Evolutionary conservation across 805 yeast species (phyloP).

Genomic region (Candida broadrunensis): DNA sequence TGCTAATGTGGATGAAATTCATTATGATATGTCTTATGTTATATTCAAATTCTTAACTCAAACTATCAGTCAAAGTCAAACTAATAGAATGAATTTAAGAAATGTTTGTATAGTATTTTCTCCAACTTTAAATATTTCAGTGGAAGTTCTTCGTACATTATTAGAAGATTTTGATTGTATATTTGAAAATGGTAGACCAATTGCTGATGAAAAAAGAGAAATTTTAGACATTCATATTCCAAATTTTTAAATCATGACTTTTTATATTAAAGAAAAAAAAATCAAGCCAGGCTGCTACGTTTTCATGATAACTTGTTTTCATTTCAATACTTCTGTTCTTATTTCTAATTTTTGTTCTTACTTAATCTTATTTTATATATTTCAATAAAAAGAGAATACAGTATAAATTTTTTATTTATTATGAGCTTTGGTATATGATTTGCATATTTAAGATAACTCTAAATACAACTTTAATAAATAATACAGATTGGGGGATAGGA

Average conservation of each 20-base stretch:
- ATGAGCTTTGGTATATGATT: too few relatives aligned
- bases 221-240: constrained; percentile 55
- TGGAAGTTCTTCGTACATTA: constrained; percentile 56
- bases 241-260: constrained; percentile 19
- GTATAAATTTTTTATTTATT: too few relatives aligned
- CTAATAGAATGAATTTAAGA: constrained; percentile 80
- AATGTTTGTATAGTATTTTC: constrained; percentile 80
- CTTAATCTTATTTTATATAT: too few relatives aligned
- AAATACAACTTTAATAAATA: too few relatives aligned
- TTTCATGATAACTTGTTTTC: too few relatives aligned
- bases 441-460: too few relatives aligned
- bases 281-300: too few relatives aligned
- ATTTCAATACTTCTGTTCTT: too few relatives aligned
- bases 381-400: too few relatives aligned
- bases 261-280: too few relatives aligned
- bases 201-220: constrained; percentile 42
- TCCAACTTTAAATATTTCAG: constrained; percentile 71
- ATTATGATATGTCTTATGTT: constrained; percentile 58
- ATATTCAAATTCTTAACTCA: constrained; percentile 66
- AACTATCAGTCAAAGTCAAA: constrained; percentile 56
- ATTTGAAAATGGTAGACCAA: constrained; percentile 51
- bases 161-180: constrained; percentile 61
- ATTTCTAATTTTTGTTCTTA: too few relatives aligned
- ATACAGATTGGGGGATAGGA: too few relatives aligned
- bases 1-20: constrained; percentile 48